phyloP scores from a whole-genome alignment of 2,329 filamentous ascomycete genomes.

The Triangularia setosa region DNA sequence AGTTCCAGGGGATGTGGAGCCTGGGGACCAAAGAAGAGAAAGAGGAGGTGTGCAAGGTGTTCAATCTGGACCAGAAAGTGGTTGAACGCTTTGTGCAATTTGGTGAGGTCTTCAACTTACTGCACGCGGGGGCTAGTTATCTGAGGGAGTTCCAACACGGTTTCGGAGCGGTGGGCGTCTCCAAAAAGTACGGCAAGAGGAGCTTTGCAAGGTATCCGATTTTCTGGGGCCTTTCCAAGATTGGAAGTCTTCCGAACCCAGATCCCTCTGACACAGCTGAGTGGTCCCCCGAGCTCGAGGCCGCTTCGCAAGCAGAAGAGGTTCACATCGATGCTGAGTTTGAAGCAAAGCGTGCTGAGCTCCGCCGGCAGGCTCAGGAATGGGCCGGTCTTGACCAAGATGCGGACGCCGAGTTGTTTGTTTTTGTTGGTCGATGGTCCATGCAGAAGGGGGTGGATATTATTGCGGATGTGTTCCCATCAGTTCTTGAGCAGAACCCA shows the following conservation, averaged over 20 bases:
- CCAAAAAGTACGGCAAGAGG: slow-evolving; percentile 63
- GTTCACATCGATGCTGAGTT: slow-evolving; percentile 51
- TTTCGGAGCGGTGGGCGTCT: slow-evolving; percentile 63
- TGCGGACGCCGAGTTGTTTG: slow-evolving; percentile 59
- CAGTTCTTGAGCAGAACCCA: slow-evolving; percentile 54
- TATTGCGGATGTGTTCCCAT: slow-evolving; percentile 63
- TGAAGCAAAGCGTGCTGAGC: slow-evolving; percentile 47
- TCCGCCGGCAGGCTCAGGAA: slow-evolving; percentile 59
- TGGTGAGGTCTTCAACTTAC: slow-evolving; percentile 63
- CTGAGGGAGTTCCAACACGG: slow-evolving; percentile 62
- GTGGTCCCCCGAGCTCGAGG: slow-evolving; percentile 49
- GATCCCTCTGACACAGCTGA: slow-evolving; percentile 60
- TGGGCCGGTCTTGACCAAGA: slow-evolving; percentile 61
- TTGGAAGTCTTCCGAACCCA: slow-evolving; percentile 60
- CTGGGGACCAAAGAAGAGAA: slow-evolving; percentile 59
- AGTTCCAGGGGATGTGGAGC: slow-evolving; percentile 65
- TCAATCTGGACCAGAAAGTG: slow-evolving; percentile 56
- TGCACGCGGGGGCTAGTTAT: slow-evolving; percentile 61
- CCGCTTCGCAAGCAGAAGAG: slow-evolving; percentile 36
- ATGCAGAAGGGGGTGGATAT: slow-evolving; percentile 66
- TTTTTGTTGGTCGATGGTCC: slow-evolving; percentile 66
- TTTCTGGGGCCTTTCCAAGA: slow-evolving; percentile 61
- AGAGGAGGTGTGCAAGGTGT: slow-evolving; percentile 59
- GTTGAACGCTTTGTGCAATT: slow-evolving; percentile 61
- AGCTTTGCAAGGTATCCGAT: slow-evolving; percentile 64